Evolutionary conservation across 345 rosid species (phyloP).

Genomic region (Lepidium didymum): DNA sequence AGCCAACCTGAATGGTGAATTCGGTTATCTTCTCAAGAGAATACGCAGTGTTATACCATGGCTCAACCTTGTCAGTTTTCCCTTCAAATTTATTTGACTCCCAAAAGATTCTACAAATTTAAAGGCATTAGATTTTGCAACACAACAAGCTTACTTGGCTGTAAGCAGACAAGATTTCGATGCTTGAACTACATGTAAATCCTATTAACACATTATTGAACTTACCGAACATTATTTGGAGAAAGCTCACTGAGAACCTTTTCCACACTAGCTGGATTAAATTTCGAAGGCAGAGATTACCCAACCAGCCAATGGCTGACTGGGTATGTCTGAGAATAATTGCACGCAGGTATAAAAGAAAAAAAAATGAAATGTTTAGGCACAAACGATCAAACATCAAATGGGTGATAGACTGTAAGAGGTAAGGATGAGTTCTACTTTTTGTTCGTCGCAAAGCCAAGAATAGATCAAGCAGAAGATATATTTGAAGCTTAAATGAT

Average conservation of each 20-base stretch:
- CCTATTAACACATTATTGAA: neutral
- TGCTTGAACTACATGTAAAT: neutral
- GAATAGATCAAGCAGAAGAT: neutral
- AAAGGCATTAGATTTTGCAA: constrained; percentile 7
- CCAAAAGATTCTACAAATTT: constrained; percentile 73
- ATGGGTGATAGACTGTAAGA: neutral
- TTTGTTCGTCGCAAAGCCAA: neutral
- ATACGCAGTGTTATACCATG: constrained; percentile 86
- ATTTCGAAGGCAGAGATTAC: constrained; percentile 64
- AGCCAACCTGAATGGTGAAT: constrained; percentile 52
- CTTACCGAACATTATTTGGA: constrained; percentile 54
- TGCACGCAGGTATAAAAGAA: neutral
- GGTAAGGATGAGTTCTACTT: neutral
- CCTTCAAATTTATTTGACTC: constrained; percentile 81
- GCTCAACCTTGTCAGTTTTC: constrained; percentile 61
- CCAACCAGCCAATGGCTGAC: constrained; percentile 76
- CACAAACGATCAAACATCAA: neutral
- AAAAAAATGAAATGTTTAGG: neutral
- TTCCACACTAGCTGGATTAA: constrained; percentile 46
- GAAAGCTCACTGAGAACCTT: constrained; percentile 56
- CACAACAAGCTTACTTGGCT: neutral
- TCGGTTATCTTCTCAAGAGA: constrained; percentile 46
- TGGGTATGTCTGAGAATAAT: constrained; percentile 50
- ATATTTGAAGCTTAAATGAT: neutral
- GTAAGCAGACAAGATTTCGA: neutral